Conservation (phyloP, 2,329 filamentous ascomycete genomes). For the Metarhizium album region DNA sequence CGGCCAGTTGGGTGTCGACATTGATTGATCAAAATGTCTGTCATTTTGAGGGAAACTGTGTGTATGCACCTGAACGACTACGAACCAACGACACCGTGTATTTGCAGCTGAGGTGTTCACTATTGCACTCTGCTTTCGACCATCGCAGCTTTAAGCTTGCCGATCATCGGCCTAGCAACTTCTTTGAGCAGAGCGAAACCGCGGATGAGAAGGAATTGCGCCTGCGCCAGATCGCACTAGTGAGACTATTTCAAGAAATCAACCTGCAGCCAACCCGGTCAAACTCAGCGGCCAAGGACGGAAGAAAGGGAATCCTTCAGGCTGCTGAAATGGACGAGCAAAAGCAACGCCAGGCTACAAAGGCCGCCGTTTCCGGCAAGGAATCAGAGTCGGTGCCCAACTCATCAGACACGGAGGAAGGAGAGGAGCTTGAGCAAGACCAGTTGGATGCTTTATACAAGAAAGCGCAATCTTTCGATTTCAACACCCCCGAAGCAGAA, state of each 20-base stretch:
- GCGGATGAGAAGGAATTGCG: slow-evolving; percentile 74
- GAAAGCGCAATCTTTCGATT: slow-evolving; percentile 95
- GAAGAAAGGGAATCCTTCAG: slow-evolving; percentile 71
- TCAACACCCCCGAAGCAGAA: slow-evolving; percentile 77
- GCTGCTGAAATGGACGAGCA: slow-evolving; percentile 85
- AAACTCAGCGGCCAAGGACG: slow-evolving; percentile 69
- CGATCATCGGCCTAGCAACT: slow-evolving; percentile 58
- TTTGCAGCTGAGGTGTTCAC: slow-evolving; percentile 69
- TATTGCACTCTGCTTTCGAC: slow-evolving; percentile 67
- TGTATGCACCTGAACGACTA: slow-evolving; percentile 77
- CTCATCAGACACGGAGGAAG: slow-evolving; percentile 66
- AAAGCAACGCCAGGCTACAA: slow-evolving; percentile 45
- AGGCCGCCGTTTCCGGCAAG: slow-evolving; percentile 17
- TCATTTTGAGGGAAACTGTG: slow-evolving; percentile 74
- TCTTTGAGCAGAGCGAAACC: slow-evolving; percentile 81
- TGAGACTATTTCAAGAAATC: slow-evolving; percentile 83
- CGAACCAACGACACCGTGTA: slow-evolving; percentile 93
- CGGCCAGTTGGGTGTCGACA: slow-evolving; percentile 83
- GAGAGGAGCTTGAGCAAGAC: slow-evolving; percentile 85
- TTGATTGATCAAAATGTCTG: slow-evolving; percentile 86
- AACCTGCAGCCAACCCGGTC: slow-evolving; percentile 64
- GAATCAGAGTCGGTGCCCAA: slow-evolving; percentile 39
- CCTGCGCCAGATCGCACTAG: slow-evolving; percentile 74
- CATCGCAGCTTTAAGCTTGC: slow-evolving; percentile 46
- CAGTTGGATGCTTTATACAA: slow-evolving; percentile 89